Conservation (phyloP, 2,329 filamentous ascomycete species). For the Phyllosticta paracitricarpa region DNA sequence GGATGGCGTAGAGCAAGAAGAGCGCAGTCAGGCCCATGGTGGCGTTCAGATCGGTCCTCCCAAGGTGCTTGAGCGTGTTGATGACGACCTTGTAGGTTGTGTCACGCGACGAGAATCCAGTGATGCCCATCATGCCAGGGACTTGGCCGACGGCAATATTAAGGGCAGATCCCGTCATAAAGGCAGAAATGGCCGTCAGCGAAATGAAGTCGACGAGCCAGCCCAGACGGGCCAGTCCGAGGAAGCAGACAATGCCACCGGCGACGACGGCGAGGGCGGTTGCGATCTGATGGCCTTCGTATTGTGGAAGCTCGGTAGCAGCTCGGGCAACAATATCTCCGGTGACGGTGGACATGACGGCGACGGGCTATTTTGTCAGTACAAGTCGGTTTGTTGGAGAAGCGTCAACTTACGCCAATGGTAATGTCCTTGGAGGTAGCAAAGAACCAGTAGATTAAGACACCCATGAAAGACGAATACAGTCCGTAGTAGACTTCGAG, state of each 20-base stretch:
- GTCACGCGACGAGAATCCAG: slow-evolving; percentile 61
- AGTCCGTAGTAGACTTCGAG: slow-evolving; percentile 77
- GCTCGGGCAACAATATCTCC: slow-evolving; percentile 69
- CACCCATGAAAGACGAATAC: slow-evolving; percentile 94
- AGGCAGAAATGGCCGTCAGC: slow-evolving; percentile 80
- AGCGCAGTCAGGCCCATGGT: slow-evolving; percentile 79
- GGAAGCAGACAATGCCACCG: slow-evolving; percentile 66
- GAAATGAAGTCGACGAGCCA: slow-evolving; percentile 94
- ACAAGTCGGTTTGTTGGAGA: not conserved
- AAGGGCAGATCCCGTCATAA: slow-evolving; percentile 95
- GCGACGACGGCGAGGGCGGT: slow-evolving; percentile 69
- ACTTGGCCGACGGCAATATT: slow-evolving; percentile 81
- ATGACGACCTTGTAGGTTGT: slow-evolving; percentile 78
- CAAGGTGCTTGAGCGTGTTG: slow-evolving; percentile 67
- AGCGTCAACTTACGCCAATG: slow-evolving; percentile 62
- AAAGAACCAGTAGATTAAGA: slow-evolving; percentile 93
- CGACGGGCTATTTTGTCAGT: slow-evolving; percentile 56
- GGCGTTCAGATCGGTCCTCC: slow-evolving; percentile 61
- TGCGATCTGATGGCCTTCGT: slow-evolving; percentile 59
- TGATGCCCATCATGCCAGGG: slow-evolving; percentile 70
- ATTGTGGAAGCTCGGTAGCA: slow-evolving; percentile 43
- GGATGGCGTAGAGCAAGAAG: slow-evolving; percentile 59
- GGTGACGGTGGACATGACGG: slow-evolving; percentile 85
- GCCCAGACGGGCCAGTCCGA: slow-evolving; percentile 71
- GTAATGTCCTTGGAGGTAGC: slow-evolving; percentile 98